A percentile compares a stretch with the other conserved stretches of the same genome.
Conservation (phyloP, 108 stramenopile genomes). For the Nitzschia sp. region DNA sequence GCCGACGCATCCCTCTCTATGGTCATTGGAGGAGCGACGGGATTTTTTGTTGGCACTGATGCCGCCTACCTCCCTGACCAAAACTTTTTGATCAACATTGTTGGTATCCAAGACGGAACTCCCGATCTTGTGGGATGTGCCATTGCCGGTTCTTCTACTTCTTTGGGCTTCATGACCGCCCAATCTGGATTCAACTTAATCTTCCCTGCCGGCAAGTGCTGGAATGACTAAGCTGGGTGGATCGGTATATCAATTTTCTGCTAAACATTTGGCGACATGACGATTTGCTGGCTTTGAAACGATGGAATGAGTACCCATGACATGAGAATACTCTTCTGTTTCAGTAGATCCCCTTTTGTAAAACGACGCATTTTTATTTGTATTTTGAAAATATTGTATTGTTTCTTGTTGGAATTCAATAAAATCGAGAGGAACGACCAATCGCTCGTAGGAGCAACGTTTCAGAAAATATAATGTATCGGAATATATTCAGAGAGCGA, state of each 20-base stretch:
- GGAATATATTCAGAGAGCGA: too few species aligned
- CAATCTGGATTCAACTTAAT: conserved; percentile 66
- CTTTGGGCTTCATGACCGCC: conserved; percentile 63
- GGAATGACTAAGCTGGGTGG: conserved; percentile 62
- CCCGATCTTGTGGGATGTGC: conserved; percentile 57
- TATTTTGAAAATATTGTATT: too few species aligned
- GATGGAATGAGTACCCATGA: too few species aligned
- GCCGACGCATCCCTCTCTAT: conserved; percentile 60
- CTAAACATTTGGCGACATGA: not conserved
- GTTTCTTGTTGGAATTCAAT: too few species aligned
- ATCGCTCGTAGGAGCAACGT: too few species aligned
- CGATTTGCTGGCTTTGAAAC: not conserved
- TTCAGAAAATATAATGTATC: too few species aligned
- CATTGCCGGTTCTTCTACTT: conserved; percentile 78
- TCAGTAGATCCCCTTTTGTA: too few species aligned
- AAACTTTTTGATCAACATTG: conserved; percentile 78
- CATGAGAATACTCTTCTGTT: too few species aligned
- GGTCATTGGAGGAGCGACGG: conserved; percentile 84
- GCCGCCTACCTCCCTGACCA: conserved; percentile 78
- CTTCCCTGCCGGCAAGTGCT: conserved; percentile 68
- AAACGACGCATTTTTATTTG: too few species aligned
- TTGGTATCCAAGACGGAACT: conserved; percentile 70
- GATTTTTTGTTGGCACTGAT: conserved; percentile 86
- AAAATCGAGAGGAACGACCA: too few species aligned
- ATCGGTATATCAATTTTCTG: not conserved